Conservation (phyloP, 2,329 filamentous ascomycete species). For the Fusarium subglutinans region DNA sequence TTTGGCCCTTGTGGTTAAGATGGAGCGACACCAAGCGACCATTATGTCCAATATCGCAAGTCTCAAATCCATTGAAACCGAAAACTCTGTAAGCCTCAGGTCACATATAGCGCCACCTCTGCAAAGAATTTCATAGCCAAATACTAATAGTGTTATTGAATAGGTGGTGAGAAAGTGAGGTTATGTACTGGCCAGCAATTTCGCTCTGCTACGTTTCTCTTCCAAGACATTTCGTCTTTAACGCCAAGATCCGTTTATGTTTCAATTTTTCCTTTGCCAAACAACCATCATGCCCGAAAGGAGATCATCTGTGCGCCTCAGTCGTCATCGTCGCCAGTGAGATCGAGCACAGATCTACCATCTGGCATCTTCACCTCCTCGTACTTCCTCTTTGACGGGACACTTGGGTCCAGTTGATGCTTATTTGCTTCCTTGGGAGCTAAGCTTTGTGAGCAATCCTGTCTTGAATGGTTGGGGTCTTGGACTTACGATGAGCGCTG, state of each 20-base stretch:
- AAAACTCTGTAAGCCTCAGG: no score
- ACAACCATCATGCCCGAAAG: accelerated
- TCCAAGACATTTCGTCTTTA: accelerated
- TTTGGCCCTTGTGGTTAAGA: no score
- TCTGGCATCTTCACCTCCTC: background rate
- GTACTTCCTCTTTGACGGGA: background rate
- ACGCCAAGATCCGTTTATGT: background rate
- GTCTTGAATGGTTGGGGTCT: accelerated
- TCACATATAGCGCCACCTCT: accelerated
- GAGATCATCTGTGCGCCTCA: accelerated
- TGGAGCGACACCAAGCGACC: no score
- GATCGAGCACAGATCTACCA: background rate
- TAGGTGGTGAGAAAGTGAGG: background rate
- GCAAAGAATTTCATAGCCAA: accelerated
- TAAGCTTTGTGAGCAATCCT: accelerated
- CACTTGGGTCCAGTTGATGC: background rate
- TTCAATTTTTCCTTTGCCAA: background rate
- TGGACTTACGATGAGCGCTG: background rate
- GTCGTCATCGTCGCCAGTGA: background rate
- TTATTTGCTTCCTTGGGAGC: accelerated
- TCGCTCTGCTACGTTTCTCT: background rate
- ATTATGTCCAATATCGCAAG: no score
- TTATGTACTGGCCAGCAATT: background rate
- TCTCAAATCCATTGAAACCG: no score
- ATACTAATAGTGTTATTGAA: background rate